Evolutionary conservation across 371 early-diverging fungal genomes (phyloP).

Genomic region (Chytridium lagenaria): DNA sequence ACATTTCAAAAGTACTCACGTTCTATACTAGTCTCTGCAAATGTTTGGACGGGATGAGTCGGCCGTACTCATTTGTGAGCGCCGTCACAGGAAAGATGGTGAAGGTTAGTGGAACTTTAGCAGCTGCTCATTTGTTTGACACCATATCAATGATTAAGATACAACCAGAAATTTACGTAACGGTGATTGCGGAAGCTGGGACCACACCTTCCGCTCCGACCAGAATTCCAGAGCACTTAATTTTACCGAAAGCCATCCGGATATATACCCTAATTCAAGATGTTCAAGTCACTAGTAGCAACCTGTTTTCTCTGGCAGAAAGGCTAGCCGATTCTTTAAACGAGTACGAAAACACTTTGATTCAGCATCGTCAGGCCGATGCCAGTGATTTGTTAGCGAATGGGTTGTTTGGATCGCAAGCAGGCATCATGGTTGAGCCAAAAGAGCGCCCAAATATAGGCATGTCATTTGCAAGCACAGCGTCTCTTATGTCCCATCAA

Average conservation of each 20-base stretch:
- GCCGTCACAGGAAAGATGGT: constrained; percentile 44
- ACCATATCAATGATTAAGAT: constrained; percentile 51
- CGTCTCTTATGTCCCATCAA: constrained; percentile 11
- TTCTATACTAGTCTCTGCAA: constrained; percentile 46
- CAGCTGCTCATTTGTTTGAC: no score
- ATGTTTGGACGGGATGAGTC: constrained; percentile 50
- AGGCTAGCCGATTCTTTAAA: constrained; percentile 59
- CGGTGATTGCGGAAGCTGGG: constrained; percentile 76
- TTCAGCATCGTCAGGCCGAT: constrained; percentile 56
- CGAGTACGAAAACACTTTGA: constrained; percentile 66
- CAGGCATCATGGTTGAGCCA: background rate
- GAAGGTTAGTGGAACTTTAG: constrained; percentile 22
- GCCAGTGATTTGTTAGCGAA: constrained; percentile 7
- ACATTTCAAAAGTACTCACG: background rate
- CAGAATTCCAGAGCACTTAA: constrained; percentile 64
- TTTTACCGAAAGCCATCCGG: no score
- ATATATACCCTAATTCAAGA: constrained; percentile 72
- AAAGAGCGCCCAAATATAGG: background rate
- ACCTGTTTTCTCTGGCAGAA: constrained; percentile 59
- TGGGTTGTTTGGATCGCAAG: background rate
- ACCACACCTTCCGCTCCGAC: constrained; percentile 28
- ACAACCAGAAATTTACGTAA: constrained; percentile 68
- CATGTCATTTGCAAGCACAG: constrained; percentile 39
- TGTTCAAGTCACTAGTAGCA: constrained; percentile 58
- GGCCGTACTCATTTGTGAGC: constrained; percentile 44